Conservation (phyloP, 2,329 filamentous ascomycete species). For the Thielaviopsis euricoi region DNA sequence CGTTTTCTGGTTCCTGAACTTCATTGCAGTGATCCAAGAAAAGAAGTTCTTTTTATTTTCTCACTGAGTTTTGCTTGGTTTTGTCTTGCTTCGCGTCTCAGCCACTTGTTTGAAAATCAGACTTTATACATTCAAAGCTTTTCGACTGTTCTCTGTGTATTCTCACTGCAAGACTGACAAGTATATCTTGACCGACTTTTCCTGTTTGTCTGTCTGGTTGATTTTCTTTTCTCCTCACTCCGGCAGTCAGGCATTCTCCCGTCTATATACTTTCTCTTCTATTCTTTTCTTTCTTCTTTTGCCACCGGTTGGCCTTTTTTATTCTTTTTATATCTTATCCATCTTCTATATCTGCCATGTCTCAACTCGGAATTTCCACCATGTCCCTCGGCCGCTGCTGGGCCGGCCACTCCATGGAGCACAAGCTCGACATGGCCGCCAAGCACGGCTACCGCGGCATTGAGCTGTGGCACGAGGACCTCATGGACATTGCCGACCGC, state of each 20-base stretch:
- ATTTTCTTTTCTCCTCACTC: not conserved
- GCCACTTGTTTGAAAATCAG: too few relatives aligned
- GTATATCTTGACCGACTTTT: not conserved
- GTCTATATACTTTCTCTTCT: not conserved
- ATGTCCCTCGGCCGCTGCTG: constrained; percentile 59
- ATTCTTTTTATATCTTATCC: not conserved
- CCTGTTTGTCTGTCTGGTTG: not conserved
- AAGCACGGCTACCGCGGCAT: constrained; percentile 50
- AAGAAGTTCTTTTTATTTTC: not conserved
- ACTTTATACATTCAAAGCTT: too few relatives aligned
- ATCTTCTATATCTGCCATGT: constrained; percentile 23
- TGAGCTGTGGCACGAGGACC: constrained; percentile 65
- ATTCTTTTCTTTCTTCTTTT: not conserved
- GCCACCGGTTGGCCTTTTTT: not conserved
- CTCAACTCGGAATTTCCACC: constrained; percentile 52
- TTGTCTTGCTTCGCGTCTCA: not conserved
- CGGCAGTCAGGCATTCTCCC: not conserved
- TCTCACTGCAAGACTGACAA: not conserved
- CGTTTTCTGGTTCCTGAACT: not conserved
- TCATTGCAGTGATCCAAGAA: not conserved
- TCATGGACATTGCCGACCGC: constrained; percentile 40
- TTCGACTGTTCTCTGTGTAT: too few relatives aligned
- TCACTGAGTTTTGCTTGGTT: too few relatives aligned
- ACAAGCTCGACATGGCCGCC: constrained; percentile 53
- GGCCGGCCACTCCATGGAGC: constrained; percentile 48